Percentiles rank a stretch among this genome's conserved stretches.
Conservation (phyloP, 345 rosid species). For the Geranium brycei region DNA sequence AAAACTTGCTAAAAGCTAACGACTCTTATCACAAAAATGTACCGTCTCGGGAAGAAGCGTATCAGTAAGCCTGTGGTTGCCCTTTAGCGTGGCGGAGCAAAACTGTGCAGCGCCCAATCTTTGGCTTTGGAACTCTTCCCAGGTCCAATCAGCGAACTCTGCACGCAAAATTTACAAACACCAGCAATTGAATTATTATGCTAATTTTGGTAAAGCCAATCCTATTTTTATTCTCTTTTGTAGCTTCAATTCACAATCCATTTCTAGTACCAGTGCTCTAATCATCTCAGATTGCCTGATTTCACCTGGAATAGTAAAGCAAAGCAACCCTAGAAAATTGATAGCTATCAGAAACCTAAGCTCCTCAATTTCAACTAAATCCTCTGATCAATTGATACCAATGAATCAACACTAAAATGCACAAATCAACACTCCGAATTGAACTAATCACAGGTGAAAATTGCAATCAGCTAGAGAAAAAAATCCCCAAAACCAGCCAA, state of each 20-base stretch:
- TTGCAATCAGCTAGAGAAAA: background rate
- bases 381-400: background rate
- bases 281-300: no score
- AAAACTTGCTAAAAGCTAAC: background rate
- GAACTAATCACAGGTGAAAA: background rate
- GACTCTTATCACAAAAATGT: constrained; percentile 1
- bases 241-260: background rate
- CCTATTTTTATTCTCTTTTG: background rate
- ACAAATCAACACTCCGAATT: no score
- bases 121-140: constrained; percentile 78
- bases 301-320: no score
- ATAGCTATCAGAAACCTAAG: background rate
- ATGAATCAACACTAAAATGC: no score
- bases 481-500: background rate
- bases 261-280: no score
- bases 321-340: background rate
- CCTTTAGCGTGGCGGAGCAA: constrained; percentile 84
- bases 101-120: constrained; percentile 91
- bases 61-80: constrained; percentile 61
- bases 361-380: background rate
- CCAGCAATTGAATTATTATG: no score
- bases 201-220: background rate
- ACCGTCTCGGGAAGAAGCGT: constrained; percentile 50
- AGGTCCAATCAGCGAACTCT: constrained; percentile 90
- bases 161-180: constrained; percentile 1